Percentiles rank a stretch among this genome's conserved stretches.
phyloP scores from a whole-genome alignment of 129 eudicot genomes.

The Helichrysum umbraculigerum region DNA sequence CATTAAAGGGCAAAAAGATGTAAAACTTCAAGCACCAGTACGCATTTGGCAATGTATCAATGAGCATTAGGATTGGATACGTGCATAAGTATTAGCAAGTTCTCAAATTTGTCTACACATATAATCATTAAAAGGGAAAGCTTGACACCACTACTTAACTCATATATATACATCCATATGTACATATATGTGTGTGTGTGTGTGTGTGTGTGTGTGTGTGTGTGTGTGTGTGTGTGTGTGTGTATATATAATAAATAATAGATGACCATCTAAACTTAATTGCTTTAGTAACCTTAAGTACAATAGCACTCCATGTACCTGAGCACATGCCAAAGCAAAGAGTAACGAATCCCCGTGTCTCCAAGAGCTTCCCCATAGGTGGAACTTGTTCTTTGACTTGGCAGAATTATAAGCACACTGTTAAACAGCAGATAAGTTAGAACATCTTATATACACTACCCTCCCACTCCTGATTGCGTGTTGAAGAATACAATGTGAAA shows the following conservation, averaged over 20 bases:
- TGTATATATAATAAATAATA: too few species aligned
- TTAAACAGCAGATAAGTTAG: constrained; percentile 30
- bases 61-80: constrained; percentile 7
- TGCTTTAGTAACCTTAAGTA: neutral
- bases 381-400: constrained; percentile 89
- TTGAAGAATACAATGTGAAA: neutral
- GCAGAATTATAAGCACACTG: constrained; percentile 99
- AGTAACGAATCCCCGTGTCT: constrained; percentile 96
- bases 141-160: constrained; percentile 1
- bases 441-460: neutral
- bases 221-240: too few species aligned
- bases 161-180: too few species aligned
- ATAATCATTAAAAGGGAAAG: constrained; percentile 1
- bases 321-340: constrained; percentile 92
- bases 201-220: too few species aligned
- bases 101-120: neutral
- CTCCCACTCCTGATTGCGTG: neutral
- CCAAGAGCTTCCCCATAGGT: constrained; percentile 95
- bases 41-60: neutral
- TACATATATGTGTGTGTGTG: too few species aligned
- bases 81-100: neutral
- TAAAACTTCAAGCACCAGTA: neutral
- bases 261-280: too few species aligned
- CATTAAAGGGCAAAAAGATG: neutral
- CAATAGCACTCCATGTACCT: constrained; percentile 46